These are phyloP conservation scores for Termitomyces heimii DNA, from an alignment of 768 basidiomycete genomes.

Conservation along the genomic window DNA sequence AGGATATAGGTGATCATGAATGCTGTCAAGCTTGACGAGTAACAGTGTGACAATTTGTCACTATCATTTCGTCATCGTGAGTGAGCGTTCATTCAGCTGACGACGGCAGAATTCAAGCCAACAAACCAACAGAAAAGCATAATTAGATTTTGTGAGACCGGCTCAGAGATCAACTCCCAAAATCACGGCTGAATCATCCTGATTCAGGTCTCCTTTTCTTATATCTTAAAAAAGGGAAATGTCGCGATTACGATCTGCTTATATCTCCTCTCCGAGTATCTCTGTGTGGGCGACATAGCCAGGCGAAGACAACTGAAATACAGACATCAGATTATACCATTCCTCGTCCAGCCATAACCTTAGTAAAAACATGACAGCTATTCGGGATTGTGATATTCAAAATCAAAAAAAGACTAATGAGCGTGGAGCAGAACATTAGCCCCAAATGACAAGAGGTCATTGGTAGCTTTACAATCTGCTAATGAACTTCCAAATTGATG, in stretches of 20 bases:
- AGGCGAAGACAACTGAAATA: neutral
- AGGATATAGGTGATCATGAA: constrained; percentile 95
- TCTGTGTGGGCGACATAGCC: neutral
- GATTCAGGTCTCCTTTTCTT: constrained; percentile 3
- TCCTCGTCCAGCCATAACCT: too few relatives aligned
- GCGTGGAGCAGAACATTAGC: neutral
- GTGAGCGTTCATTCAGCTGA: too few relatives aligned
- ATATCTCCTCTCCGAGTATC: neutral
- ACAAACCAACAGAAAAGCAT: neutral
- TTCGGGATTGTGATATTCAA: too few relatives aligned
- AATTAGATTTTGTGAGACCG: neutral
- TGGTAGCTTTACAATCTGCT: too few relatives aligned
- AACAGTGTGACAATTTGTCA: constrained; percentile 6
- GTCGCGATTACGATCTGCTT: neutral
- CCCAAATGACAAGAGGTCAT: neutral
- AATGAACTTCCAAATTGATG: neutral
- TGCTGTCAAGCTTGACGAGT: constrained; percentile 2
- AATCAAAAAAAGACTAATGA: too few relatives aligned
- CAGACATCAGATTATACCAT: neutral
- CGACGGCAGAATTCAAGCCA: too few relatives aligned
- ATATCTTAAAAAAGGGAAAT: constrained; percentile 1
- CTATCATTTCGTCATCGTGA: neutral
- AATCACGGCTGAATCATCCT: constrained; percentile 1
- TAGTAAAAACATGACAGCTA: too few relatives aligned
- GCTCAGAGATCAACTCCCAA: neutral